phyloP scores from a whole-genome alignment of 805 yeast species.

The Suhomyces sp. region DNA sequence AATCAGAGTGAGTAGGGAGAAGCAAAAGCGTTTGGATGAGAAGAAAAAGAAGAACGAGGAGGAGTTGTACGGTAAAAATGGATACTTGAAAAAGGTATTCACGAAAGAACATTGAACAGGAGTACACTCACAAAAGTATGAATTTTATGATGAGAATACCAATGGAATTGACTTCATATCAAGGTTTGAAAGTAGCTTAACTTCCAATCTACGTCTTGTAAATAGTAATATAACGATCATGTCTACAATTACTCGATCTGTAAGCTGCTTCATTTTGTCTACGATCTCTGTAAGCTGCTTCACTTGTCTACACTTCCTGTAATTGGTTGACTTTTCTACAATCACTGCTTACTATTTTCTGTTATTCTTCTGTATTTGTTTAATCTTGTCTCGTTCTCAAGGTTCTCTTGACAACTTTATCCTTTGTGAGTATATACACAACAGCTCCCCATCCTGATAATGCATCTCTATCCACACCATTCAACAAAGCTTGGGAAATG shows the following conservation, averaged over 20 bases:
- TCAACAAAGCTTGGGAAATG: slow-evolving; percentile 86
- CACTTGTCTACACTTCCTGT: no score
- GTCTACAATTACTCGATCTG: neutral
- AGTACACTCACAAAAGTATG: no score
- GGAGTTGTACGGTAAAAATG: slow-evolving; percentile 76
- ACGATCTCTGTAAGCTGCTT: neutral
- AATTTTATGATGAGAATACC: no score
- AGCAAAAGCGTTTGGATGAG: slow-evolving; percentile 51
- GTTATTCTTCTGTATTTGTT: neutral
- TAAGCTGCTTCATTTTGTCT: neutral
- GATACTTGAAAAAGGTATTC: slow-evolving; percentile 57
- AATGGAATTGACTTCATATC: no score
- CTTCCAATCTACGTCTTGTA: neutral
- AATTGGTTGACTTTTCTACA: no score
- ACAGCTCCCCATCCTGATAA: slow-evolving; percentile 98
- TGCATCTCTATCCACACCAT: slow-evolving; percentile 96
- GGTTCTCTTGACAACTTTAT: slow-evolving; percentile 81
- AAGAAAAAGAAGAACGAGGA: slow-evolving; percentile 65
- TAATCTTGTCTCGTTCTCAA: slow-evolving; percentile 95
- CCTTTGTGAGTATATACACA: slow-evolving; percentile 88
- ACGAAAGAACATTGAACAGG: slow-evolving; percentile 36
- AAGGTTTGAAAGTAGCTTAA: no score
- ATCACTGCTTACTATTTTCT: no score
- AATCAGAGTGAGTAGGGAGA: slow-evolving; percentile 52
- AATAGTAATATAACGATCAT: neutral